Percentiles rank a stretch among this genome's conserved stretches.
phyloP scores from a whole-genome alignment of 2,329 filamentous ascomycete species.

The Scytalidium lignicola region DNA sequence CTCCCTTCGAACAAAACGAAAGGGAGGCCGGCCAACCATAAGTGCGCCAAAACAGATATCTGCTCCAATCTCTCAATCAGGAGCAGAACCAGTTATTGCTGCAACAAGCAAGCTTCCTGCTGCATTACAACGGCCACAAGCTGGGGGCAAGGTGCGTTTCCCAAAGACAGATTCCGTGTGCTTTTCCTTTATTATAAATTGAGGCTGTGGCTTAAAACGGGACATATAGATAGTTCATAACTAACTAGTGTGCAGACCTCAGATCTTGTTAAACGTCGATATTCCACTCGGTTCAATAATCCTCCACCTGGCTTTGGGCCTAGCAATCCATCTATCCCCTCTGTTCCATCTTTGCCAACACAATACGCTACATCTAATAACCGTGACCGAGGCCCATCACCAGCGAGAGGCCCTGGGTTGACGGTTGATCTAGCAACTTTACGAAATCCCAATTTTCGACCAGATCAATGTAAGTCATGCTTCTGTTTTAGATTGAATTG shows the following conservation, averaged over 20 bases:
- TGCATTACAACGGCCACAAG: conserved; percentile 44
- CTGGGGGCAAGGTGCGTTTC: conserved; percentile 49
- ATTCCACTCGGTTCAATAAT: conserved; percentile 87
- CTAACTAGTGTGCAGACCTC: conserved; percentile 40
- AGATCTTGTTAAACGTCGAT: conserved; percentile 89
- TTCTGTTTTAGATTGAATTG: no score
- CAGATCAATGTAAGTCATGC: conserved; percentile 69
- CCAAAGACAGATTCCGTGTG: neutral
- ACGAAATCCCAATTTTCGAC: conserved; percentile 70
- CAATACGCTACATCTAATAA: conserved; percentile 28
- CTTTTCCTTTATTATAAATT: neutral
- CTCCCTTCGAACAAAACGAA: conserved; percentile 59
- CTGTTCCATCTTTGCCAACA: conserved; percentile 64
- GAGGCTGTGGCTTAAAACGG: neutral
- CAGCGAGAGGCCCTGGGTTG: conserved; percentile 46
- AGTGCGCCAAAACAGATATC: conserved; percentile 61
- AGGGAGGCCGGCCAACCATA: conserved; percentile 51
- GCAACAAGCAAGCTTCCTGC: conserved; percentile 13
- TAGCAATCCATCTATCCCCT: conserved; percentile 62
- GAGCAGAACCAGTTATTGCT: conserved; percentile 5
- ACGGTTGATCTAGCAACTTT: conserved; percentile 72
- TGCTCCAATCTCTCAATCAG: conserved; percentile 51
- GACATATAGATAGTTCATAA: conserved; percentile 2
- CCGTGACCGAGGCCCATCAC: conserved; percentile 20
- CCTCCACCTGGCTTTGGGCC: conserved; percentile 64